Evolutionary conservation across 2,329 filamentous ascomycete species (phyloP).

Genomic region (Paecilomyces dactylethromorphus): DNA sequence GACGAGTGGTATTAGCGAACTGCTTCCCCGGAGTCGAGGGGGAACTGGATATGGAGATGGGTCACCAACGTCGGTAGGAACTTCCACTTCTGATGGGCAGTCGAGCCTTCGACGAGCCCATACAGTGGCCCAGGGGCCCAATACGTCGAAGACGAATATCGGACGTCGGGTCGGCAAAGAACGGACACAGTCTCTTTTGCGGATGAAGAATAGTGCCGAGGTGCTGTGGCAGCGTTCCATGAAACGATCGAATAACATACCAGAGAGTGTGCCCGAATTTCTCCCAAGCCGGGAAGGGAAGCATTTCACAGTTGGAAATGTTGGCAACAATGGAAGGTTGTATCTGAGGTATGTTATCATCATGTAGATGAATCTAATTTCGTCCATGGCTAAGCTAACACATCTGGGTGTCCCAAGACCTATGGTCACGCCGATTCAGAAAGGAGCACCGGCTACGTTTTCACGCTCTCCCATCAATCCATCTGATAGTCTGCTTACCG

Average conservation of each 20-base stretch:
- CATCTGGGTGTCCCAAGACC: slow-evolving; percentile 14
- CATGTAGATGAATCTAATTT: slow-evolving; percentile 7
- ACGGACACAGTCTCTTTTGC: slow-evolving; percentile 29
- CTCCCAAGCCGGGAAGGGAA: slow-evolving; percentile 59
- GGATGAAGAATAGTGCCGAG: slow-evolving; percentile 49
- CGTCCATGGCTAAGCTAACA: not conserved
- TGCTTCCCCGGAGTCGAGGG: not conserved
- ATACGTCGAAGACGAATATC: slow-evolving; percentile 20
- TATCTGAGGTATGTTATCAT: slow-evolving; percentile 62
- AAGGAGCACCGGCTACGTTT: slow-evolving; percentile 19
- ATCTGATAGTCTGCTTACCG: slow-evolving; percentile 48
- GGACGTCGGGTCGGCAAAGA: slow-evolving; percentile 26
- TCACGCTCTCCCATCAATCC: slow-evolving; percentile 47
- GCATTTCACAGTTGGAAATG: slow-evolving; percentile 73
- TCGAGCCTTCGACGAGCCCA: slow-evolving; percentile 29
- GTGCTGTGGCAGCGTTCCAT: slow-evolving; percentile 32
- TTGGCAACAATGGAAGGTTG: slow-evolving; percentile 75
- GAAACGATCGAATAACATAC: slow-evolving; percentile 42
- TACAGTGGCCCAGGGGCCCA: slow-evolving; percentile 29
- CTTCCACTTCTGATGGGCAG: slow-evolving; percentile 12
- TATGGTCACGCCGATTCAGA: slow-evolving; percentile 26
- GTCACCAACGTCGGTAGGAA: slow-evolving; percentile 4
- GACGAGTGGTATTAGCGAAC: not conserved
- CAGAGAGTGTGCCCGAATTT: slow-evolving; percentile 54
- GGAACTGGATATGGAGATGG: slow-evolving; percentile 7